phyloP scores from a whole-genome alignment of 2,329 filamentous ascomycete species.

The Conoideocrella luteorostrata region DNA sequence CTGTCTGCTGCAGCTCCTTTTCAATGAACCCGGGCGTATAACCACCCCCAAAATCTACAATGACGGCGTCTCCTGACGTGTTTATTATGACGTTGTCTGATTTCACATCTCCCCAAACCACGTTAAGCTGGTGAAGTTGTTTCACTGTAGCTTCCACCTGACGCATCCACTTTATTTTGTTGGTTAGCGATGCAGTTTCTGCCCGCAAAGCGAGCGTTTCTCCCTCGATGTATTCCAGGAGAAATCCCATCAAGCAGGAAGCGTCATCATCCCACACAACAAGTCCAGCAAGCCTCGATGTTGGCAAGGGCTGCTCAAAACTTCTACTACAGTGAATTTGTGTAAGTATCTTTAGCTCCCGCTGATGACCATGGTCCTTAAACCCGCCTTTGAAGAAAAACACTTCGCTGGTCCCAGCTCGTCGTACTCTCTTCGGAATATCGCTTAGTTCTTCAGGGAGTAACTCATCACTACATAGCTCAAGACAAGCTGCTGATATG shows the following conservation, averaged over 20 bases:
- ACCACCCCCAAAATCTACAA: conserved; percentile 11
- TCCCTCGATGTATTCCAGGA: conserved; percentile 13
- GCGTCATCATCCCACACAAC: conserved; percentile 14
- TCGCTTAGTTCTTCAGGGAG: too few relatives aligned
- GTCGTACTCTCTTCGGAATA: too few relatives aligned
- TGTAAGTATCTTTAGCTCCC: too few relatives aligned
- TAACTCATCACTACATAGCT: too few relatives aligned
- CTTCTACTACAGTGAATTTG: too few relatives aligned
- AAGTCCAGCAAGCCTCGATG: conserved; percentile 12
- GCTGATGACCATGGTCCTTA: too few relatives aligned
- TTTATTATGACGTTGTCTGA: conserved; percentile 12
- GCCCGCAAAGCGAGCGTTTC: conserved; percentile 5
- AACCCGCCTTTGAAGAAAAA: too few relatives aligned
- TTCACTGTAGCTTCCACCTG: conserved; percentile 13
- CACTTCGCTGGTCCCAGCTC: too few relatives aligned
- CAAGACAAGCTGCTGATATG: too few relatives aligned
- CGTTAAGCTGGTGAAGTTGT: conserved; percentile 9
- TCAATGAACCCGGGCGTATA: conserved; percentile 4
- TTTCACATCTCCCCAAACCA: conserved; percentile 13
- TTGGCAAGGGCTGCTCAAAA: too few relatives aligned
- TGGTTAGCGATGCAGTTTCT: not conserved
- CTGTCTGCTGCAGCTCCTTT: conserved; percentile 3
- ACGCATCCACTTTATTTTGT: conserved; percentile 12
- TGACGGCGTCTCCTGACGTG: conserved; percentile 8
- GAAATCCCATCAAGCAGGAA: conserved; percentile 12